Percentiles rank a stretch among this genome's conserved stretches.
Evolutionary conservation across 257 asterid species (phyloP).

Genomic region (Solanum pennellii): DNA sequence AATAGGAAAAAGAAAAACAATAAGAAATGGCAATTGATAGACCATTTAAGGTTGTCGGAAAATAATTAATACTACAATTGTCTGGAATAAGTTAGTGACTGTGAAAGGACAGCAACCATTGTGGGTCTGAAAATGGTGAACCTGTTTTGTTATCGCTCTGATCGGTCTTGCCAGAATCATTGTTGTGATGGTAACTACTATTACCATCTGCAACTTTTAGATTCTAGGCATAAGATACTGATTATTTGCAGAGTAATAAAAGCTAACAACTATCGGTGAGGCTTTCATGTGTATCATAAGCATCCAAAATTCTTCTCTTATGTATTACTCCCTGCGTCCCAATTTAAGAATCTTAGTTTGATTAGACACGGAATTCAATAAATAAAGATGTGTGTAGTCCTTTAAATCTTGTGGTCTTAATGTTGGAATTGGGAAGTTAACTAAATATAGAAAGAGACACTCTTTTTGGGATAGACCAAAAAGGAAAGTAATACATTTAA

Average conservation of each 20-base stretch:
- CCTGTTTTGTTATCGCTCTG: background rate
- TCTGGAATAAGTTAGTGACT: background rate
- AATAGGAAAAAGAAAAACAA: background rate
- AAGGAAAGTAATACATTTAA: background rate
- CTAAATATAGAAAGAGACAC: background rate
- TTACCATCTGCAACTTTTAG: background rate
- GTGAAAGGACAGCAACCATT: background rate
- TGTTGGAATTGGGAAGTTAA: background rate
- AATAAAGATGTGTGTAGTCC: background rate
- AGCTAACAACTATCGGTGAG: background rate
- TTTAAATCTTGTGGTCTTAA: background rate
- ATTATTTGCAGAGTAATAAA: background rate
- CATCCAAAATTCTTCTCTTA: background rate
- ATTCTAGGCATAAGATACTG: background rate
- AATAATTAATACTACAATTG: background rate
- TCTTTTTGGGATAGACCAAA: background rate
- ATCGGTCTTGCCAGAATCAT: background rate
- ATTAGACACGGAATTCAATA: background rate
- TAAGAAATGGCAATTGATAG: background rate
- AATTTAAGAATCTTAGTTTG: background rate
- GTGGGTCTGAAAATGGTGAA: background rate
- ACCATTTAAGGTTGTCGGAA: background rate
- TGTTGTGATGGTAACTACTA: background rate
- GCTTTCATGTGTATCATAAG: background rate
- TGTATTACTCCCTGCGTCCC: background rate